Conservation (phyloP, 805 yeast species). For the Pichia occidentalis region DNA sequence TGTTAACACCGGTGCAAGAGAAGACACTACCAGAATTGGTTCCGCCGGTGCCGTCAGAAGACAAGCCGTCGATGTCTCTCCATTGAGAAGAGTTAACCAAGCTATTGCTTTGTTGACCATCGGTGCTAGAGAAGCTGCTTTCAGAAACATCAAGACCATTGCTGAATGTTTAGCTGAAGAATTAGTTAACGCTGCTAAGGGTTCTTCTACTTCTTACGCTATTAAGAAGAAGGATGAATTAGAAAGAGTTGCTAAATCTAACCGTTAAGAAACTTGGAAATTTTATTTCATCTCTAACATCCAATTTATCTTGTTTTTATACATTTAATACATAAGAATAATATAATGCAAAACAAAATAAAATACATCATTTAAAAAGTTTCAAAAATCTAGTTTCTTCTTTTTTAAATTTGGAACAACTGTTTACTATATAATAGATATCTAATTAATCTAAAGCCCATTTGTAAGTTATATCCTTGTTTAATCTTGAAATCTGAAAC, state of each 20-base stretch:
- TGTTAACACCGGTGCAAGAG: constrained; percentile 99
- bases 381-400: too few relatives aligned
- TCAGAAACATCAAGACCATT: constrained; percentile 99
- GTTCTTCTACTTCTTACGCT: constrained; percentile 99
- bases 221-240: constrained; percentile 99
- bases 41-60: constrained; percentile 99
- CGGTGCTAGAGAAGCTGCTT: constrained; percentile 99
- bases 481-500: too few relatives aligned
- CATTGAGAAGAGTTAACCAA: constrained; percentile 99
- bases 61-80: constrained; percentile 99
- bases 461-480: too few relatives aligned
- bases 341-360: too few relatives aligned
- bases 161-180: constrained; percentile 99
- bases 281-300: not conserved
- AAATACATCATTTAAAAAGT: too few relatives aligned
- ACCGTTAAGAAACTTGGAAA: constrained; percentile 67
- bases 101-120: constrained; percentile 95
- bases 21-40: constrained; percentile 99
- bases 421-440: too few relatives aligned
- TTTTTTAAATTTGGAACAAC: too few relatives aligned
- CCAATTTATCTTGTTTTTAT: not conserved
- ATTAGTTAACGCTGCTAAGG: constrained; percentile 99
- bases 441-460: too few relatives aligned
- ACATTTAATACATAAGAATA: not conserved
- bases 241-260: constrained; percentile 99